These are phyloP conservation scores for Maudiozyma humilis DNA, from an alignment of 1,139 yeast genomes.

Conservation along the genomic window DNA sequence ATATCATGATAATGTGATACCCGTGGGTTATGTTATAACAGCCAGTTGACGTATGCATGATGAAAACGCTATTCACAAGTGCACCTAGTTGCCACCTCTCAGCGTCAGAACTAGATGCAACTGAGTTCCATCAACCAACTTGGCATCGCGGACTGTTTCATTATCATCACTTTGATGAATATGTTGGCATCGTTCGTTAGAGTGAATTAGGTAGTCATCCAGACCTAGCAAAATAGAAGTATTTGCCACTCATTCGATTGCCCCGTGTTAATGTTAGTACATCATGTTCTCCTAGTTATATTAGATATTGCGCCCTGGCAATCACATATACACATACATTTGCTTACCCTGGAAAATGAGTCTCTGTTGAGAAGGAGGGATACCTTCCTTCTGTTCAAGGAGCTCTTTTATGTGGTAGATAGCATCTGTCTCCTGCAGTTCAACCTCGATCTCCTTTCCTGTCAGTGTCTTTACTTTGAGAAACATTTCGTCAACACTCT, in stretches of 20 bases:
- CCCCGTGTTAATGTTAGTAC: too few species aligned
- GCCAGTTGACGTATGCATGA: too few species aligned
- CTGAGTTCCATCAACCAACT: conserved; percentile 64
- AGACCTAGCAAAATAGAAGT: too few species aligned
- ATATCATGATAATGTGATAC: too few species aligned
- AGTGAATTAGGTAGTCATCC: too few species aligned
- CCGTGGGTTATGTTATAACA: too few species aligned
- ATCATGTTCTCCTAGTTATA: too few species aligned
- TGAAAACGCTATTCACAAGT: too few species aligned
- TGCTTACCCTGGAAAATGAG: conserved; percentile 88
- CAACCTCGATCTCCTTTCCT: conserved; percentile 72
- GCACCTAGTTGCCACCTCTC: conserved; percentile 58
- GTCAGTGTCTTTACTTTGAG: conserved; percentile 50
- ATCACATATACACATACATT: conserved; percentile 52
- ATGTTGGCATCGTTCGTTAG: too few species aligned
- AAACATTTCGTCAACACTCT: conserved; percentile 19
- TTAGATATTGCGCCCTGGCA: too few species aligned
- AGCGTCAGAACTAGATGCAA: conserved; percentile 83
- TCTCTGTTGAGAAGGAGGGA: conserved; percentile 93
- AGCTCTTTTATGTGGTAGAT: conserved; percentile 81
- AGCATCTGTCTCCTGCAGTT: conserved; percentile 64
- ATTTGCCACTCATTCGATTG: too few species aligned
- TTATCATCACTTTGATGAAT: conserved; percentile 57
- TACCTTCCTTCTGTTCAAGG: conserved; percentile 94
- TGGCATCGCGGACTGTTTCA: conserved; percentile 58